Base-by-base conservation (phyloP, 1,284 basidiomycete species). In the Sanghuangporus sanghuang region DNA sequence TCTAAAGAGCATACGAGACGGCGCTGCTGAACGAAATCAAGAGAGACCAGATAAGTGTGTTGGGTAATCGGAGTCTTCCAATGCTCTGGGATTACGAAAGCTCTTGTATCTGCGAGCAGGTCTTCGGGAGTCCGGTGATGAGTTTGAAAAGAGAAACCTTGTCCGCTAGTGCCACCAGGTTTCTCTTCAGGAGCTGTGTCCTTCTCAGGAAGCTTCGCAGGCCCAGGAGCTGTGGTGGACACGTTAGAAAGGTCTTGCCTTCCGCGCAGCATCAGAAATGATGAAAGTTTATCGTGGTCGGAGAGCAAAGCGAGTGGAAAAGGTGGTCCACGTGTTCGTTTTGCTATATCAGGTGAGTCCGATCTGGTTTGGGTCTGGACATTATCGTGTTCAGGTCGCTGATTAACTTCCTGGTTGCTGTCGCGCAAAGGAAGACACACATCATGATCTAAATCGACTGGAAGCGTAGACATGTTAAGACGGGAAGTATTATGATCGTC, bases 41-140 rank as follows among this genome's bases (percentile, higher is more conserved):
- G 71, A 16, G 87, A 90, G 16, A 83, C 82, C 71, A 92, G 77
- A 69, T 90, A 92, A 32, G 77, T 79, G 71, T 90, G 87, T n/a
- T 70, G 59, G n/a, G 68, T 72, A 8, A 64, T 59, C 9, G 81
- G 77, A 42, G 64, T 68, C n/a, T 65, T 61, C 72, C 73, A 73
- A 16, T 67, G 57, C 3, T 71, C 68, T 6, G 82, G 79, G 46
- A 85, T 73, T 16, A 69, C 69, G 21, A 87, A 71, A 2, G 85
- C 89, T 62, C 77, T 76, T 40, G 69, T 66, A 68, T 86, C 81
- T 56, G 79, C 71, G 18, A 87, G 68, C 38, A 81, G 78, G 42
- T 72, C 67, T 39, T 84, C 82, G 32, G 74, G 67, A 52, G 42
- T 68, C 7, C 21, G 50, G 12, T 27, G 21, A 44, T 64, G 32